These are phyloP conservation scores for Prunella vulgaris DNA, from an alignment of 257 asterid genomes.

Conservation along the genomic window DNA sequence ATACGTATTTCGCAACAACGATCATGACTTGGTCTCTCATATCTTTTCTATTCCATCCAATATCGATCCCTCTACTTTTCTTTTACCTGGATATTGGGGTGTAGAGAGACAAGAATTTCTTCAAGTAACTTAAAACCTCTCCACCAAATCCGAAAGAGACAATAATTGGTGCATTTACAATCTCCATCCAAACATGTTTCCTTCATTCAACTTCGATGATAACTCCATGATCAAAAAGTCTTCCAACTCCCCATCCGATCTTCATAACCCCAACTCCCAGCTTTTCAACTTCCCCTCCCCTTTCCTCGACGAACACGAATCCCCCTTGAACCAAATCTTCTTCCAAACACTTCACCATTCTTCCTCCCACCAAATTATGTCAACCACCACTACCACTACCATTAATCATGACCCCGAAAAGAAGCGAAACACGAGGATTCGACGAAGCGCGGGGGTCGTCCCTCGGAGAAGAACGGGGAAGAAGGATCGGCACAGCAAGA, in stretches of 20 bases:
- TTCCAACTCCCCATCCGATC: slow-evolving; percentile 16
- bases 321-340: slow-evolving; percentile 38
- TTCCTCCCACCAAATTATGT: background rate
- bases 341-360: slow-evolving; percentile 18
- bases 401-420: background rate
- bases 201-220: slow-evolving; percentile 33
- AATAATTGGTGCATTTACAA: slow-evolving; percentile 31
- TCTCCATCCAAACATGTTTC: slow-evolving; percentile 19
- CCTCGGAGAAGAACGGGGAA: slow-evolving; percentile 53
- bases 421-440: background rate
- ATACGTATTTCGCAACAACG: too few relatives aligned
- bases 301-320: slow-evolving; percentile 37
- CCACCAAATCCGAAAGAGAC: slow-evolving; percentile 27
- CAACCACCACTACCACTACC: background rate
- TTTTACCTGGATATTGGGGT: background rate
- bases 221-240: slow-evolving; percentile 31
- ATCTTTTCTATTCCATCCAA: background rate
- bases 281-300: slow-evolving; percentile 46
- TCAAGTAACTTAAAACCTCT: slow-evolving; percentile 23
- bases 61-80: background rate
- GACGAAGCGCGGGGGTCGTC: slow-evolving; percentile 21
- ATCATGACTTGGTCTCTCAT: too few relatives aligned
- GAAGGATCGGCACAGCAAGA: slow-evolving; percentile 76
- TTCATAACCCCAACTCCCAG: slow-evolving; percentile 36
- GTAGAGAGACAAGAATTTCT: background rate